Evolutionary conservation across 2,329 filamentous ascomycete species (phyloP), one percentile per base, ranked within the genome.

Genomic region (Fusarium devonianum): DNA sequence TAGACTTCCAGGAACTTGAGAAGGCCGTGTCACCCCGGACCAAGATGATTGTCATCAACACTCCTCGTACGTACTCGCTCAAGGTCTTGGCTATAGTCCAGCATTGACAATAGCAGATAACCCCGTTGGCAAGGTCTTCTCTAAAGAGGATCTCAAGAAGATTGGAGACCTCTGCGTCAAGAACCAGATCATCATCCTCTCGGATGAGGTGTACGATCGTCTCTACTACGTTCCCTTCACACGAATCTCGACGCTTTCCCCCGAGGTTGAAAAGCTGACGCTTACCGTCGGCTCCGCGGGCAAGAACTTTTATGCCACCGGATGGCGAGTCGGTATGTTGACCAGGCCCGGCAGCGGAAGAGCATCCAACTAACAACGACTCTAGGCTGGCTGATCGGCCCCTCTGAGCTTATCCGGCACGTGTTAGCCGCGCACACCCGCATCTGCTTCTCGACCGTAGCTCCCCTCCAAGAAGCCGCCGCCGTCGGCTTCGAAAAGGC

Each of bases 281-380:
- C 75, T 99, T 37, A 97, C 94, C 0, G 94, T 99, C 21, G 94
- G 94, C 14, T 96, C 92, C 1, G 94, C 92, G 1, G 94, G 94
- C 64, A 99, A 99, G 82, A 95, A 94, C 78, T 99, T 99, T 74
- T 97, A 97, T 69, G 91, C 90, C 47, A 99, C 94, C 0, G 94
- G 94, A 36, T 99, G 94, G 94, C 87, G 94, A 49, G 92, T 97
- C 4, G 84, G 78, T 77, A 63, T 13, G 76, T 67, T 14, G 4
- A 36, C 18, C 6, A 9, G 10, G 2, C 9, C 19, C 7, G 8
- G n/a, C 6, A 2, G 1, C 10, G 2, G 11, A 11, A 0, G 2
- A 11, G 0, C 2, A 18, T 13, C 14, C 5, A 19, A 19, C 42
- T 64, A 5, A 63, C 23, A 26, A 13, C 21, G 8, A 17, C 2